A percentile compares a stretch with the other conserved stretches of the same genome.
Conservation (phyloP, 345 rosid genomes). For the Linum tenue region DNA sequence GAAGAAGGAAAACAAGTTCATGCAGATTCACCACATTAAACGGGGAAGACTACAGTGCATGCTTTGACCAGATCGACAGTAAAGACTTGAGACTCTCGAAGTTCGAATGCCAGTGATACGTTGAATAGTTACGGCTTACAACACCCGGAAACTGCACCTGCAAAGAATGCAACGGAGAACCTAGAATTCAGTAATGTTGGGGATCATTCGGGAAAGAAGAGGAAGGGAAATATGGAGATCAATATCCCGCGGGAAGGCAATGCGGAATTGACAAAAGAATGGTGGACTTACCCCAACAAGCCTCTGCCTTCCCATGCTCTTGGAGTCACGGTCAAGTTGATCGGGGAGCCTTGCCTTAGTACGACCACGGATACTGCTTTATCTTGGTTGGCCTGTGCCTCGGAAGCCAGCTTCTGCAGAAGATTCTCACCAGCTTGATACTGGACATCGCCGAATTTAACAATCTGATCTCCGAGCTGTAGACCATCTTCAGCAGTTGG, state of each 20-base stretch:
- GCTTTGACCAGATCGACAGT: no score
- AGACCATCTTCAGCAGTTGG: slow-evolving; percentile 95
- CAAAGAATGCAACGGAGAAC: slow-evolving; percentile 9
- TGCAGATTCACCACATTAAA: no score
- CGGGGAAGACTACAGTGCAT: no score
- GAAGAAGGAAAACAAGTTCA: no score
- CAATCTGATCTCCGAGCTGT: slow-evolving; percentile 89
- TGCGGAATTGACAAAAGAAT: neutral
- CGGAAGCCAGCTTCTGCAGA: slow-evolving; percentile 59
- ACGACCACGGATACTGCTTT: slow-evolving; percentile 36
- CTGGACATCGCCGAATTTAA: slow-evolving; percentile 72
- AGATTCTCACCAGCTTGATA: slow-evolving; percentile 55
- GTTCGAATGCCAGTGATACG: no score
- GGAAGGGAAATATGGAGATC: neutral
- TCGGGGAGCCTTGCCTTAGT: slow-evolving; percentile 61
- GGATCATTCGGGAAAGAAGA: neutral
- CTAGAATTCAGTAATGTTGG: neutral
- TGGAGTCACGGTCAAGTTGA: slow-evolving; percentile 59
- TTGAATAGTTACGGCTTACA: slow-evolving; percentile 1
- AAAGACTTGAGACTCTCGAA: no score
- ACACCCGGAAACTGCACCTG: slow-evolving; percentile 25
- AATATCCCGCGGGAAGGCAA: neutral
- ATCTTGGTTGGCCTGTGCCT: slow-evolving; percentile 61
- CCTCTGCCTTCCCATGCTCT: slow-evolving; percentile 92
- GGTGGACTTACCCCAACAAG: slow-evolving; percentile 56